Conservation (phyloP, 1,284 basidiomycete species). For the Pseudozyma thailandica region DNA sequence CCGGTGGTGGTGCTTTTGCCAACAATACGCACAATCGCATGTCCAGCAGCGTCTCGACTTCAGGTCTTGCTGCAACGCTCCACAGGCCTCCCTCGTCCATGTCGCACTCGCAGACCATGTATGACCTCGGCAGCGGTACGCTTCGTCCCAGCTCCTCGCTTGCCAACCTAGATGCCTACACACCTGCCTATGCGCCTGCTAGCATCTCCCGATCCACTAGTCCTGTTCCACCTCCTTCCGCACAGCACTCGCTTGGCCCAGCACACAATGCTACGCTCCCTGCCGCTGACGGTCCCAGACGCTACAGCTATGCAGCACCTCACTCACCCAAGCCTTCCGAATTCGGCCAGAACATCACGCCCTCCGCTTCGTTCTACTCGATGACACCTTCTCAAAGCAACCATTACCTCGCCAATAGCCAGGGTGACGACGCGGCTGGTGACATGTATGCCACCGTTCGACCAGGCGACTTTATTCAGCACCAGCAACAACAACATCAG, state of each 20-base stretch:
- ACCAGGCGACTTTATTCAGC: slow-evolving; percentile 11
- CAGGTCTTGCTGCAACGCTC: slow-evolving; percentile 26
- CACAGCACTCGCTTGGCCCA: slow-evolving; percentile 12
- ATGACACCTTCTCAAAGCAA: slow-evolving; percentile 40
- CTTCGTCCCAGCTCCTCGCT: slow-evolving; percentile 60
- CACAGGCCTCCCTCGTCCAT: slow-evolving; percentile 26
- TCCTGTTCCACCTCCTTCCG: slow-evolving; percentile 42
- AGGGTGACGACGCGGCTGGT: slow-evolving; percentile 15
- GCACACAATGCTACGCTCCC: slow-evolving; percentile 11
- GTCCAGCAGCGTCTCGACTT: slow-evolving; percentile 46
- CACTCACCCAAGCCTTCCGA: slow-evolving; percentile 30
- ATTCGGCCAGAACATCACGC: slow-evolving; percentile 27
- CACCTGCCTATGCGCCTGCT: slow-evolving; percentile 59
- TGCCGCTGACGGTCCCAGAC: slow-evolving; percentile 16
- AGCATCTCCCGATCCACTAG: slow-evolving; percentile 51
- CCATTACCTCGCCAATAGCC: slow-evolving; percentile 14
- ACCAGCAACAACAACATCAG: slow-evolving; percentile 6
- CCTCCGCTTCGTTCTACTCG: slow-evolving; percentile 45
- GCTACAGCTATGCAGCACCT: slow-evolving; percentile 33
- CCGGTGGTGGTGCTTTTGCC: slow-evolving; percentile 24
- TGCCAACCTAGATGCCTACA: slow-evolving; percentile 60
- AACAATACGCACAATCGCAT: slow-evolving; percentile 26
- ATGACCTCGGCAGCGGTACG: slow-evolving; percentile 47
- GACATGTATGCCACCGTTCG: slow-evolving; percentile 43
- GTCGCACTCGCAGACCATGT: slow-evolving; percentile 38